A percentile compares a stretch with the other conserved stretches of the same genome.
phyloP scores from a whole-genome alignment of 2,329 filamentous ascomycete genomes.

The Lecanicillium sp. region DNA sequence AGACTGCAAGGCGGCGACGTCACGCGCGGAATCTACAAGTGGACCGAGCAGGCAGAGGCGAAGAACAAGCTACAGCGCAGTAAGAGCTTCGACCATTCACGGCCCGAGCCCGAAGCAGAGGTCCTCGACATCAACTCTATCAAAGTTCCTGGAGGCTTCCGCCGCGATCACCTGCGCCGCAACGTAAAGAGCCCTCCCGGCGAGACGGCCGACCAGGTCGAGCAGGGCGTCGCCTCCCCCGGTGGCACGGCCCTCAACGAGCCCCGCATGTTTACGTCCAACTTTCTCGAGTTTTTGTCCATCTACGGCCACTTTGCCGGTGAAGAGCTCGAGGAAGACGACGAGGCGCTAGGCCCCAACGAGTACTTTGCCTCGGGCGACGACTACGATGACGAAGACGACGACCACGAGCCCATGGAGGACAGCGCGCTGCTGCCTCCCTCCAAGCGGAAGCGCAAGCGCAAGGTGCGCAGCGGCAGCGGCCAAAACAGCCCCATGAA shows the following conservation, averaged over 20 bases:
- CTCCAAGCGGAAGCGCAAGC: constrained; percentile 65
- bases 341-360: constrained; percentile 77
- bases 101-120: constrained; percentile 73
- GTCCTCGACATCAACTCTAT: constrained; percentile 82
- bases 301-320: constrained; percentile 97
- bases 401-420: constrained; percentile 73
- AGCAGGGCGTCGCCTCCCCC: constrained; percentile 26
- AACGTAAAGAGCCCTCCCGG: constrained; percentile 49
- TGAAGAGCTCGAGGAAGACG: constrained; percentile 93
- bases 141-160: constrained; percentile 87
- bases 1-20: constrained; percentile 91
- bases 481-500: constrained; percentile 73
- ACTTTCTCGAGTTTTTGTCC: constrained; percentile 91
- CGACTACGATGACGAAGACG: constrained; percentile 53
- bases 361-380: constrained; percentile 85
- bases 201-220: constrained; percentile 21
- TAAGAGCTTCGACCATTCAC: constrained; percentile 75
- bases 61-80: constrained; percentile 66
- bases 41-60: constrained; percentile 81
- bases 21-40: constrained; percentile 90
- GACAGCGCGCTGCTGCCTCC: constrained; percentile 75
- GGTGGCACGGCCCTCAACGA: constrained; percentile 19
- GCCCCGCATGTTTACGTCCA: constrained; percentile 68
- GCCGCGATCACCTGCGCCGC: constrained; percentile 79
- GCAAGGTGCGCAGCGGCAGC: constrained; percentile 64